Base-by-base conservation (phyloP, 2,329 filamentous ascomycete genomes). In the Diaporthe destruens region DNA sequence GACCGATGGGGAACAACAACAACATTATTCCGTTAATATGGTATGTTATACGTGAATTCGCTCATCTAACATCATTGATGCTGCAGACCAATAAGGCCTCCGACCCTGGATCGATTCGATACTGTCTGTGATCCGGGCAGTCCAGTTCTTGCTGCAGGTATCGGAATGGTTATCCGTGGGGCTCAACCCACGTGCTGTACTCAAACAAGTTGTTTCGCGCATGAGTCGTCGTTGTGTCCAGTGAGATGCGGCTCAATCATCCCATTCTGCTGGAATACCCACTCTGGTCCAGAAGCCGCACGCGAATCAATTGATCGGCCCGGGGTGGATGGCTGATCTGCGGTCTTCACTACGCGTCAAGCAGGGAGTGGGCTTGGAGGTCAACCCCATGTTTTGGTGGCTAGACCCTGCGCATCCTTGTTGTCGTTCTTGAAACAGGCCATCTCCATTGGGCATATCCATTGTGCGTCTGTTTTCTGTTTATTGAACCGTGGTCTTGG, bases 391-490 rank as follows among this genome's bases (percentile, higher is more conserved):
- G 67, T 47, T 59, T 18, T 59, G 42, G 23, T 59, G 20, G 14
- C 29, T 57, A 8, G 6, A 36, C 65, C 65, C 32, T 68, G 65
- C 36, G 67, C 67, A 56, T 51, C 42, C 55, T 61, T 59, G 67
- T 29, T 59, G 55, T 20, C 29, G n/a, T 61, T 53, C 44, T 61
- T 70, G 67, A 69, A 61, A 70, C 67, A 61, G 44, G n/a, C 53
- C 44, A 18, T 70, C 12, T 23, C 34, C 44, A 42, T 53, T 61
- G 32, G 32, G 54, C 42, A 70, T 42, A 16, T 61, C 44, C 23
- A 61, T 39, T 39, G 44, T 44, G 44, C 55, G 61, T 53, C 23
- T 70, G 55, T 70, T 53, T 59, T 51, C 67, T 61, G 34, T 61
- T 70, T 42, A 70, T 59, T 49, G 47, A 47, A 70, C 42, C 42